Evolutionary conservation across 495 filamentous ascomycete species (phyloP).

Genomic region (Xylaria castorea): DNA sequence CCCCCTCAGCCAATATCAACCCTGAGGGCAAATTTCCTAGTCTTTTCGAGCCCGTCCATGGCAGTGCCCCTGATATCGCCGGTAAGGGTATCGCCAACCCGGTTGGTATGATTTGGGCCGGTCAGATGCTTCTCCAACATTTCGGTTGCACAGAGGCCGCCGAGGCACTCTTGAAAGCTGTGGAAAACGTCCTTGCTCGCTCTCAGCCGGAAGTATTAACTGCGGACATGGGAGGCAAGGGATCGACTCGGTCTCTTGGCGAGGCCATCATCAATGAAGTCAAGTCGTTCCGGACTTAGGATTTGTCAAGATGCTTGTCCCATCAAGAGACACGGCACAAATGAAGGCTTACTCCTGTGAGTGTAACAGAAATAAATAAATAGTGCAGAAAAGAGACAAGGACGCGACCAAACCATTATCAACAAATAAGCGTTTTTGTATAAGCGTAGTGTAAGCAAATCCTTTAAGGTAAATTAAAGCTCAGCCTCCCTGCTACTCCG

Average conservation of each 20-base stretch:
- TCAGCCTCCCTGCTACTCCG: too few species aligned
- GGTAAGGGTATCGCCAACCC: slow-evolving; percentile 77
- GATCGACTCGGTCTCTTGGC: slow-evolving; percentile 70
- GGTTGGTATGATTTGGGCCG: slow-evolving; percentile 72
- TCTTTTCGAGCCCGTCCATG: slow-evolving; percentile 92
- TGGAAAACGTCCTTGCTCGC: slow-evolving; percentile 64
- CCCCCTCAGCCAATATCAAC: slow-evolving; percentile 81
- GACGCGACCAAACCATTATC: not conserved
- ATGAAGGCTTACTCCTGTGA: not conserved
- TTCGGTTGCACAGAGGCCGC: slow-evolving; percentile 69
- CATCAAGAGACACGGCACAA: not conserved
- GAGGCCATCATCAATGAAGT: slow-evolving; percentile 52
- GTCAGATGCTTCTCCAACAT: slow-evolving; percentile 78
- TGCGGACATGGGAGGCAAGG: slow-evolving; percentile 70
- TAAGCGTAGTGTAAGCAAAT: too few species aligned
- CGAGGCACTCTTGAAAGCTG: slow-evolving; percentile 66
- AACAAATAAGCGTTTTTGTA: not conserved
- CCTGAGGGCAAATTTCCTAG: slow-evolving; percentile 64
- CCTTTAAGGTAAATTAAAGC: too few species aligned
- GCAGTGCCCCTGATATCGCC: slow-evolving; percentile 71
- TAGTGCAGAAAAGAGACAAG: not conserved
- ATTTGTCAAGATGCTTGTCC: not conserved
- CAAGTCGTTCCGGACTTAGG: not conserved
- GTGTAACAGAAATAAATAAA: not conserved
- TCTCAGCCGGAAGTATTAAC: slow-evolving; percentile 64